These are phyloP conservation scores for Neocallimastix lanati DNA, from an alignment of 192 early-diverging fungal species.

Conservation along the genomic window DNA sequence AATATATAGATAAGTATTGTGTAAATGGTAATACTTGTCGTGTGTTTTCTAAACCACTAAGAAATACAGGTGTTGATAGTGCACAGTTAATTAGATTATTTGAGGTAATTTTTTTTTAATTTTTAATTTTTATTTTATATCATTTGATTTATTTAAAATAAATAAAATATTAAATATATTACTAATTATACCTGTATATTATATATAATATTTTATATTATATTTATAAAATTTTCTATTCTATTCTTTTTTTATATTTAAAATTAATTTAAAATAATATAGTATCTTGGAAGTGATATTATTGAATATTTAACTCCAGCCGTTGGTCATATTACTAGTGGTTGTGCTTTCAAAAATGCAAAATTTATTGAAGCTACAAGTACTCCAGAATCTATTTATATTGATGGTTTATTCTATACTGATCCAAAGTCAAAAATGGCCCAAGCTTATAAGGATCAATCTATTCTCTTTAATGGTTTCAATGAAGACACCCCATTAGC, in stretches of 20 bases:
- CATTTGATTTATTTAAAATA: too few species aligned
- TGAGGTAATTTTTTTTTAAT: background rate
- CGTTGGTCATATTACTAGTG: background rate
- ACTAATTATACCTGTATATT: too few species aligned
- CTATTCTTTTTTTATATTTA: too few species aligned
- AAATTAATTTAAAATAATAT: too few species aligned
- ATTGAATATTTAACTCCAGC: background rate
- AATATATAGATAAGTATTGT: background rate
- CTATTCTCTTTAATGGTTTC: background rate
- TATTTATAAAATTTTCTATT: too few species aligned
- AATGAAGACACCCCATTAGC: background rate
- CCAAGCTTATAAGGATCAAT: background rate
- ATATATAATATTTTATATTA: too few species aligned
- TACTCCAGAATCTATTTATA: background rate
- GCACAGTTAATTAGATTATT: background rate
- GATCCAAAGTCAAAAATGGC: background rate
- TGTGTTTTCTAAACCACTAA: background rate
- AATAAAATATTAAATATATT: too few species aligned
- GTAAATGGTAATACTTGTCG: background rate
- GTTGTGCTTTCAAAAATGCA: background rate
- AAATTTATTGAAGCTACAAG: background rate
- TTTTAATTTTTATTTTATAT: too few species aligned
- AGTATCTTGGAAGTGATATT: background rate
- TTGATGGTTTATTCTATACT: background rate
- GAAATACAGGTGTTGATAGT: background rate